Evolutionary conservation across 805 yeast genomes (phyloP).

Genomic region (Schwanniomyces sp.): DNA sequence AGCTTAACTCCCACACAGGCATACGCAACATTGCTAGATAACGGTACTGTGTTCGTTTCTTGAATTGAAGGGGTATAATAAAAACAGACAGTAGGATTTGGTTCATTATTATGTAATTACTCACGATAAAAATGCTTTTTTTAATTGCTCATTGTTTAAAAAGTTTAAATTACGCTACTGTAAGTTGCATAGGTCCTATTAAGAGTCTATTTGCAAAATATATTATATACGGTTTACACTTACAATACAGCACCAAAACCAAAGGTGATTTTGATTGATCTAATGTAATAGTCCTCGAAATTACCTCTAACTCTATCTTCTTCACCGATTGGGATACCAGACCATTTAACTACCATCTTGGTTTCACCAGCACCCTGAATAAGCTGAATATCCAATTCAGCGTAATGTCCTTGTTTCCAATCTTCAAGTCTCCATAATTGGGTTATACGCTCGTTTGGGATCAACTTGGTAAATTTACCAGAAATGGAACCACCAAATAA

Average conservation of each 20-base stretch:
- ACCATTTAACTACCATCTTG: slow-evolving; percentile 70
- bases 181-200: not conserved
- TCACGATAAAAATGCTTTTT: too few relatives aligned
- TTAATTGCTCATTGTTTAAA: too few relatives aligned
- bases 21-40: too few relatives aligned
- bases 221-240: not conserved
- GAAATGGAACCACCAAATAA: slow-evolving; percentile 86
- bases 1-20: too few relatives aligned
- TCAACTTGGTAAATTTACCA: slow-evolving; percentile 65
- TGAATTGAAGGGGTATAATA: too few relatives aligned
- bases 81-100: too few relatives aligned
- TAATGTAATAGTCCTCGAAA: slow-evolving; percentile 86
- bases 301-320: slow-evolving; percentile 84
- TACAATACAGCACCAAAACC: slow-evolving; percentile 93
- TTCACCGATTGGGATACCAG: slow-evolving; percentile 93
- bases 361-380: slow-evolving; percentile 86
- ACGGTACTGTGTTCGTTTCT: too few relatives aligned
- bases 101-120: too few relatives aligned
- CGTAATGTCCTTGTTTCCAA: slow-evolving; percentile 86
- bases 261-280: slow-evolving; percentile 85
- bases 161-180: too few relatives aligned
- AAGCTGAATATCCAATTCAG: slow-evolving; percentile 63
- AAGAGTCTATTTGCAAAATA: not conserved
- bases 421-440: slow-evolving; percentile 85
- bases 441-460: slow-evolving; percentile 57